Conservation (phyloP, 345 rosid species). For the Brassica carinata region DNA sequence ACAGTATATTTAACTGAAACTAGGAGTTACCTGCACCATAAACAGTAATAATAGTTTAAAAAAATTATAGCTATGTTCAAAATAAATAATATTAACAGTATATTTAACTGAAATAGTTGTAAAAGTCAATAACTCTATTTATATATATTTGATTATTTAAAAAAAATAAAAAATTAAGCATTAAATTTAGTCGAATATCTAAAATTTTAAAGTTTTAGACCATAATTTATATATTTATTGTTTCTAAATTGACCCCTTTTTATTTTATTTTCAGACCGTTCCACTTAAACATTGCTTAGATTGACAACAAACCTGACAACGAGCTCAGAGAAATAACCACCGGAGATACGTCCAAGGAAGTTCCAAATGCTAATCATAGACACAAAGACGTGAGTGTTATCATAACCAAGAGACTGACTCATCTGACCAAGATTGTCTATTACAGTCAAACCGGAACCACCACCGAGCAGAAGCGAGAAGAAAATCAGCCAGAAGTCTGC, state of each 20-base stretch:
- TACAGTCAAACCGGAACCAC: conserved; percentile 95
- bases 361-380: conserved; percentile 99
- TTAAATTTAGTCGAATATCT: background rate
- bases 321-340: conserved; percentile 95
- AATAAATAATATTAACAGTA: too few species aligned
- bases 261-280: background rate
- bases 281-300: background rate
- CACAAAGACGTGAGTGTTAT: conserved; percentile 82
- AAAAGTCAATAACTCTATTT: too few species aligned
- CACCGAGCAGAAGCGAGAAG: conserved; percentile 81
- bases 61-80: background rate
- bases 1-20: too few species aligned
- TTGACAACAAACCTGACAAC: conserved; percentile 62
- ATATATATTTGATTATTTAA: too few species aligned
- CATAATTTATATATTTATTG: background rate
- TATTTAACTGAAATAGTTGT: too few species aligned
- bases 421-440: conserved; percentile 98
- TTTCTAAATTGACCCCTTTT: background rate
- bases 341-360: conserved; percentile 93
- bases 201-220: background rate
- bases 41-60: too few species aligned
- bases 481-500: conserved; percentile 97
- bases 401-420: conserved; percentile 85
- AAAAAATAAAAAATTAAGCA: background rate
- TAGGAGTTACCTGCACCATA: too few species aligned